Evolutionary conservation across 768 basidiomycete species (phyloP), one percentile per base, ranked within the genome.

Genomic region (Cystoderma amianthinum): DNA sequence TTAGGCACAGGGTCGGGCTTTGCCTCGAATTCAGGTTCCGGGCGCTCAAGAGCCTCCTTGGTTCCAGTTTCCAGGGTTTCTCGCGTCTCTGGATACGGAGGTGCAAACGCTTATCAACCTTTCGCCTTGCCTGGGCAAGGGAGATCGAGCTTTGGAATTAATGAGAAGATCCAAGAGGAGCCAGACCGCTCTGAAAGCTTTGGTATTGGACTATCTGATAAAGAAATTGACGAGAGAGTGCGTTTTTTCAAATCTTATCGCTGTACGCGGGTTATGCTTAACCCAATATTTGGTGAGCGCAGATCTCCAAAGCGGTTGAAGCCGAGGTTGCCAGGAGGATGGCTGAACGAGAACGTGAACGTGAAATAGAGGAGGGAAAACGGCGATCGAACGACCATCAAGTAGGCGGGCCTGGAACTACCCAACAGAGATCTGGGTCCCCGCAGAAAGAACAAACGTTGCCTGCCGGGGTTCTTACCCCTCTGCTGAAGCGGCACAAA

Each of bases 231-330:
- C 46, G 82, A 81, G 24, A 67, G 80, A 63, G 86, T 82, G 50
- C n/a, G 71, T 58, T 30, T 37, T 15, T 23, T 23, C 15, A 6
- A 45, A 28, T 33, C 2, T 17, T 32, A 17, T n/a, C 41, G 13
- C 9, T 32, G 34, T 32, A 32, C 34, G 20, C 17, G 19, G 18
- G 20, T 36, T 15, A 30, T 40, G 15, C 21, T 40, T 12, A 36
- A 17, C 5, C 24, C 19, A 17, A 17, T 33, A 39, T 30, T 20
- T 35, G 38, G 15, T 16, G 25, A 30, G 39, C 18, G 16, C 50
- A 85, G 85, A 86, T 89, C 42, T 76, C 81, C 36, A 76, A 67
- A 48, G 81, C 79, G 5, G 86, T 89, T 21, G 82, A 88, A 64
- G 72, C 66, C 5, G 84, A 89, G 56, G 85, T 85, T 40, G 74